Evolutionary conservation across 2,329 filamentous ascomycete species (phyloP).

Genomic region (Aureobasidium subglaciale): DNA sequence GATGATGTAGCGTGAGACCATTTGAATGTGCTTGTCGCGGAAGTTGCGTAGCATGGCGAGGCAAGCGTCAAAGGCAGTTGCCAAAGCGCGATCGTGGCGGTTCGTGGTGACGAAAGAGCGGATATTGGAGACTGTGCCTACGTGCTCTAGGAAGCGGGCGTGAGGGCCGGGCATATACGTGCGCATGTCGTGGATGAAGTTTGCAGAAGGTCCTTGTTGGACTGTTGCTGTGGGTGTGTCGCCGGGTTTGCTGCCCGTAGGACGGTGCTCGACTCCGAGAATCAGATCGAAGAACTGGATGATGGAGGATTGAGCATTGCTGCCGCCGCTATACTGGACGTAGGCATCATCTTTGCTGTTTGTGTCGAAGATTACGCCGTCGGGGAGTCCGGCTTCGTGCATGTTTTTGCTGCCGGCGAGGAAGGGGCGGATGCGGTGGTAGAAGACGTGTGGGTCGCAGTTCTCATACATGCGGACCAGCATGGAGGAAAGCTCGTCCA

Average conservation of each 20-base stretch:
- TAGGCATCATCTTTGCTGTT: conserved; percentile 53
- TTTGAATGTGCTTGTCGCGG: conserved; percentile 90
- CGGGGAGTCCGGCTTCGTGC: conserved; percentile 82
- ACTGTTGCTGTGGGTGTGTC: conserved; percentile 33
- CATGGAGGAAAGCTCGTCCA: conserved; percentile 75
- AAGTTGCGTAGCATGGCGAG: conserved; percentile 70
- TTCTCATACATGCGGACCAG: conserved; percentile 89
- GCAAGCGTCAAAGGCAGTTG: conserved; percentile 83
- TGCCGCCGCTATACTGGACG: conserved; percentile 84
- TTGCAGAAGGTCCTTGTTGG: conserved; percentile 51
- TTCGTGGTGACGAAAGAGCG: conserved; percentile 68
- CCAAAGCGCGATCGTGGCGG: conserved; percentile 56
- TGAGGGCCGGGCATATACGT: conserved; percentile 94
- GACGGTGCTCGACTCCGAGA: conserved; percentile 81
- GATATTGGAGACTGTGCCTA: conserved; percentile 76
- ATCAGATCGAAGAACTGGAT: conserved; percentile 97
- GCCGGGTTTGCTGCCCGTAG: conserved; percentile 61
- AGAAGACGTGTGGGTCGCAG: conserved; percentile 92
- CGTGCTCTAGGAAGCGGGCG: conserved; percentile 77
- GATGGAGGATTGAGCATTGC: conserved; percentile 92
- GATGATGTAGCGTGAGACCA: conserved; percentile 94
- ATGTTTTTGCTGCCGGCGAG: conserved; percentile 97
- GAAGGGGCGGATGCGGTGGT: conserved; percentile 91
- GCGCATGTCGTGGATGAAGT: conserved; percentile 96
- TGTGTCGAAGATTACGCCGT: conserved; percentile 79